Percentiles rank a stretch among this genome's conserved stretches.
phyloP scores from a whole-genome alignment of 139 green algal species.

The Limnomonas spitsbergensis region DNA sequence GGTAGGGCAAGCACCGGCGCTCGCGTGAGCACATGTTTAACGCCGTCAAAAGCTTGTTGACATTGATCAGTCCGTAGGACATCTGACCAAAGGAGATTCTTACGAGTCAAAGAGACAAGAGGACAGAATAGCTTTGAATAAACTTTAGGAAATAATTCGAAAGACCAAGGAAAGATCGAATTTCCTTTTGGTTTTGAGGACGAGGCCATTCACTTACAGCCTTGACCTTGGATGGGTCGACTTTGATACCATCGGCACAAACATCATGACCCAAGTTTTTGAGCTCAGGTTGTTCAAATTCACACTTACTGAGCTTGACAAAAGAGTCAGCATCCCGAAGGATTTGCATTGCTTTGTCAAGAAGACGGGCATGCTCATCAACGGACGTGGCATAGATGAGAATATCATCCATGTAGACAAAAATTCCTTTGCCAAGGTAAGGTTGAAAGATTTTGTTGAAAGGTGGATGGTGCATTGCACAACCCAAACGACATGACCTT shows the following conservation, averaged over 20 bases:
- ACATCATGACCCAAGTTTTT: not conserved
- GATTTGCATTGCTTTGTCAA: too few species aligned
- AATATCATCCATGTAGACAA: too few species aligned
- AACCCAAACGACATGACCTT: too few species aligned
- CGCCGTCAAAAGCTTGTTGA: slow-evolving; percentile 22
- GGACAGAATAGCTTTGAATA: too few species aligned
- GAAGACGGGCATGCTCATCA: too few species aligned
- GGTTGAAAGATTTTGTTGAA: too few species aligned
- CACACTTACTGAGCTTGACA: not conserved
- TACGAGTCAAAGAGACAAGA: slow-evolving; percentile 16
- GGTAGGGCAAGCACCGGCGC: slow-evolving; percentile 33
- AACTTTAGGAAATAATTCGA: slow-evolving; percentile 38
- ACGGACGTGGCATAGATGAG: too few species aligned
- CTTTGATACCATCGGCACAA: not conserved
- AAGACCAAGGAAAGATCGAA: slow-evolving; percentile 19
- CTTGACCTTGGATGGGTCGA: not conserved
- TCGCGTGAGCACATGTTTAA: slow-evolving; percentile 24
- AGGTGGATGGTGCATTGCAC: too few species aligned
- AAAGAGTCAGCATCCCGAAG: too few species aligned
- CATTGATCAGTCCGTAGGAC: slow-evolving; percentile 7
- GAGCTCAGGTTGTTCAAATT: not conserved
- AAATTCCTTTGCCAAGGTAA: too few species aligned
- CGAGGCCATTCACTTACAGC: not conserved
- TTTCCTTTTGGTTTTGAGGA: not conserved
- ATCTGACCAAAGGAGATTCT: not conserved